Base-by-base conservation (phyloP, 1,284 basidiomycete species). In the Blastosporella zonata region DNA sequence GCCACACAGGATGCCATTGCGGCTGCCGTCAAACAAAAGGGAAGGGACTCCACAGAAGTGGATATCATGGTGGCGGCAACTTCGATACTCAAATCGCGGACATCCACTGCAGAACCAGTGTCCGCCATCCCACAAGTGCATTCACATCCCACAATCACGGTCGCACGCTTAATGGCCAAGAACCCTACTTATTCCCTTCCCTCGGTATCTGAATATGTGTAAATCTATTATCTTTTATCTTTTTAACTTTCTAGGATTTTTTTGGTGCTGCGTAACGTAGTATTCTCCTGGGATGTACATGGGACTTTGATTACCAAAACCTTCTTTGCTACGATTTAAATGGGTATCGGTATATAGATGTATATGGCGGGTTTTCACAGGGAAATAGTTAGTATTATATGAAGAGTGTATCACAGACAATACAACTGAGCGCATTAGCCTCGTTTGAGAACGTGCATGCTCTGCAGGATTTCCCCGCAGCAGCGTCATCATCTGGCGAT, bases 1-100 rank as follows among this genome's bases (percentile, higher is more conserved):
- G 85, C 85, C 46, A 89, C 87, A 27, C 84, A 89, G 62, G 77
- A 77, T 27, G 83, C 82, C 6, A 84, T 86, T 39, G 83, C 82
- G 13, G 76, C 81, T 58, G 83, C 84, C 13, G 82, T 86, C 23
- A 81, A 82, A 59, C 74, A 79, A 60, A 77, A 79, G 39, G 81
- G 81, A 12, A 75, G 77, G 13, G 63, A 75, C 44, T 81, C 81
- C 39, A 82, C 76, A 49, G 82, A 83, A 55, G 81, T 85, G 31
- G 80, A 84, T 58, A 82, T 84, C 55, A 75, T 85, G 58, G 79
- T 81, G 62, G 78, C 81, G 2, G 82, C 82, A 20, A 82, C 78
- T 52, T 79, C 78, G 13, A 72, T 85, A 48, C 72, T 85, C 39
- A 72, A 69, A 53, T 49, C 52, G 40, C 54, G 52, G 29, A 54